Conservation (phyloP, 441 rosid genomes). For the Raphanus hybrid region DNA sequence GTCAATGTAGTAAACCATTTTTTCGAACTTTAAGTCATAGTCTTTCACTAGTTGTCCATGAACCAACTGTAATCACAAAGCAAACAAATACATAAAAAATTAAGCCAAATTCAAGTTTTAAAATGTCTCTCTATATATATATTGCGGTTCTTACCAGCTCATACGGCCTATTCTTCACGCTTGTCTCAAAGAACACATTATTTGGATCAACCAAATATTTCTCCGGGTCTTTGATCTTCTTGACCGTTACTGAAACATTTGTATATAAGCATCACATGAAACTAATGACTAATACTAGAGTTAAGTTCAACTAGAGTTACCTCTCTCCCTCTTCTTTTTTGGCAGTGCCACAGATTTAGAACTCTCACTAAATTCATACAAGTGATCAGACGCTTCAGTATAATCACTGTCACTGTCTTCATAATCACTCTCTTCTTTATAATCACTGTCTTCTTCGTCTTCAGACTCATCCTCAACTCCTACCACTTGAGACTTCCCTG, state of each 20-base stretch:
- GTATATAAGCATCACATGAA: constrained; percentile 18
- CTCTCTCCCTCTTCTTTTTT: constrained; percentile 16
- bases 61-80: constrained; percentile 25
- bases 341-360: constrained; percentile 3
- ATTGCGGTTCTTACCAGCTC: constrained; percentile 28
- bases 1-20: background rate
- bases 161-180: constrained; percentile 18
- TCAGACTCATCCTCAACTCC: constrained; percentile 18
- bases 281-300: background rate
- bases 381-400: background rate
- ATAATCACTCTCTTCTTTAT: constrained; percentile 8
- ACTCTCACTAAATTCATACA: background rate
- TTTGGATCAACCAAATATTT: constrained; percentile 26
- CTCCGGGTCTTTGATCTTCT: constrained; percentile 26
- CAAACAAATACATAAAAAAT: background rate
- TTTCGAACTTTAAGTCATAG: constrained; percentile 12
- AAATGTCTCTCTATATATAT: background rate
- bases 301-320: background rate
- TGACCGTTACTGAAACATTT: background rate
- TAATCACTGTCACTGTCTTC: constrained; percentile 20
- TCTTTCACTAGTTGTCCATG: constrained; percentile 23
- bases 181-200: constrained; percentile 24
- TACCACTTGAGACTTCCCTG: constrained; percentile 28
- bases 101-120: background rate
- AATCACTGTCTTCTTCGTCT: background rate